These are phyloP conservation scores for Mucor ambiguus DNA, from an alignment of 371 early-diverging fungal genomes.

Conservation along the genomic window DNA sequence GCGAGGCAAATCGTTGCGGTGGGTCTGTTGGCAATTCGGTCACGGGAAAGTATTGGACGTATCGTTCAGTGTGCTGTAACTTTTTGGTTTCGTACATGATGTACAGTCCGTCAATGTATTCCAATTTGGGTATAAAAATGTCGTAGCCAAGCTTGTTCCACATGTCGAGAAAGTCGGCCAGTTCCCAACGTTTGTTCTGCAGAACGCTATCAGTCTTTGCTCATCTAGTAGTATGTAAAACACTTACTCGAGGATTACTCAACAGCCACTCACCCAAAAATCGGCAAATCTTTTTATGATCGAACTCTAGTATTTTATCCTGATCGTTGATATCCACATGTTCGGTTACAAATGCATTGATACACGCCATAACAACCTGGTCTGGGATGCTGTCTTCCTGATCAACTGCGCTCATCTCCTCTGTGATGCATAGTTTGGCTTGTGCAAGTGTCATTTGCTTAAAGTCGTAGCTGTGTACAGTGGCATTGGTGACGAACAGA, in stretches of 20 bases:
- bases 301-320: slow-evolving; percentile 14
- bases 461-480: slow-evolving; percentile 29
- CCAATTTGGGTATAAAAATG: slow-evolving; percentile 37
- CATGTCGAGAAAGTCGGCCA: slow-evolving; percentile 46
- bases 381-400: slow-evolving; percentile 33
- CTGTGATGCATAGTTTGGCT: slow-evolving; percentile 30
- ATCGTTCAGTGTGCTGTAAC: slow-evolving; percentile 23
- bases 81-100: slow-evolving; percentile 23
- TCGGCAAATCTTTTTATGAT: slow-evolving; percentile 38
- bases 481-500: slow-evolving; percentile 35
- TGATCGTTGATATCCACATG: not conserved
- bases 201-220: not conserved
- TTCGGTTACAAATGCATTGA: slow-evolving; percentile 26
- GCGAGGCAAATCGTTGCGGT: slow-evolving; percentile 49
- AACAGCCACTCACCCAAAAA: slow-evolving; percentile 45
- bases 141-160: slow-evolving; percentile 49
- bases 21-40: slow-evolving; percentile 54
- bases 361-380: slow-evolving; percentile 29
- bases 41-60: slow-evolving; percentile 54
- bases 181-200: slow-evolving; percentile 53
- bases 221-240: too few species aligned
- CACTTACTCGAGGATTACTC: slow-evolving; percentile 20
- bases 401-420: slow-evolving; percentile 23
- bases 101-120: slow-evolving; percentile 30
- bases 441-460: slow-evolving; percentile 21